Percentiles rank a stretch among this genome's conserved stretches.
phyloP scores from a whole-genome alignment of 2,329 filamentous ascomycete species.

The Hirsutella rhossiliensis region DNA sequence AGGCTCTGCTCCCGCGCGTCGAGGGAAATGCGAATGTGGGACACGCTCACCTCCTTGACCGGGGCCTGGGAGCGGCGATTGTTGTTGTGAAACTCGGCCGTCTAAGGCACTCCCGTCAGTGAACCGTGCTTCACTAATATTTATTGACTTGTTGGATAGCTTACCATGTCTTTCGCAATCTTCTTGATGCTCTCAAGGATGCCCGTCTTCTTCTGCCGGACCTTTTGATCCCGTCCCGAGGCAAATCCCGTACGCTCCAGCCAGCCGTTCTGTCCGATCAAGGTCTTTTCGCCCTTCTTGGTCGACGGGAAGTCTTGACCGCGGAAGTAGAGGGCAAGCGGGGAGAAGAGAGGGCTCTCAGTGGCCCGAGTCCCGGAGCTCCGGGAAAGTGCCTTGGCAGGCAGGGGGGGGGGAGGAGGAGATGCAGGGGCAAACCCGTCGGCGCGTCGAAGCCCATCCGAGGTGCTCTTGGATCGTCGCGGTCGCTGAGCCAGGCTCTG shows the following conservation, averaged over 20 bases:
- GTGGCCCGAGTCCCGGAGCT: not conserved
- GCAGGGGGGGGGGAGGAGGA: not conserved
- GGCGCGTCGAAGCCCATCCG: slow-evolving; percentile 8
- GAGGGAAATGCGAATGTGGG: slow-evolving; percentile 35
- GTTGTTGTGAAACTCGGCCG: slow-evolving; percentile 24
- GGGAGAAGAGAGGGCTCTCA: slow-evolving; percentile 24
- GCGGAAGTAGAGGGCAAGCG: slow-evolving; percentile 29
- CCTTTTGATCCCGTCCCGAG: slow-evolving; percentile 12
- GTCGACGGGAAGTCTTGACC: slow-evolving; percentile 22
- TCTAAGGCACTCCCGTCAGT: slow-evolving; percentile 1
- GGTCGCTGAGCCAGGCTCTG: slow-evolving; percentile 10
- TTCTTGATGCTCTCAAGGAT: slow-evolving; percentile 37
- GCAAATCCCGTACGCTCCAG: slow-evolving; percentile 30
- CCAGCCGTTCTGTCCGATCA: slow-evolving; percentile 46
- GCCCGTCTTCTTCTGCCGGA: slow-evolving; percentile 23
- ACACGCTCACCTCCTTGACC: slow-evolving; percentile 14
- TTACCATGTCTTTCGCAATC: slow-evolving; percentile 41
- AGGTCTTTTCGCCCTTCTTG: slow-evolving; percentile 33
- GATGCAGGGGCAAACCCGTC: not conserved
- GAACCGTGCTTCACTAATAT: too few relatives aligned
- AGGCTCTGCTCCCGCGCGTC: slow-evolving; percentile 44
- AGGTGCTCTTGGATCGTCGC: slow-evolving; percentile 17
- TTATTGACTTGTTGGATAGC: slow-evolving; percentile 10
- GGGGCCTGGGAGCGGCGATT: slow-evolving; percentile 18
- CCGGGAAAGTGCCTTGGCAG: not conserved